These are phyloP conservation scores for Alternaria sp. DNA, from an alignment of 2,329 filamentous ascomycete species.

Conservation along the genomic window DNA sequence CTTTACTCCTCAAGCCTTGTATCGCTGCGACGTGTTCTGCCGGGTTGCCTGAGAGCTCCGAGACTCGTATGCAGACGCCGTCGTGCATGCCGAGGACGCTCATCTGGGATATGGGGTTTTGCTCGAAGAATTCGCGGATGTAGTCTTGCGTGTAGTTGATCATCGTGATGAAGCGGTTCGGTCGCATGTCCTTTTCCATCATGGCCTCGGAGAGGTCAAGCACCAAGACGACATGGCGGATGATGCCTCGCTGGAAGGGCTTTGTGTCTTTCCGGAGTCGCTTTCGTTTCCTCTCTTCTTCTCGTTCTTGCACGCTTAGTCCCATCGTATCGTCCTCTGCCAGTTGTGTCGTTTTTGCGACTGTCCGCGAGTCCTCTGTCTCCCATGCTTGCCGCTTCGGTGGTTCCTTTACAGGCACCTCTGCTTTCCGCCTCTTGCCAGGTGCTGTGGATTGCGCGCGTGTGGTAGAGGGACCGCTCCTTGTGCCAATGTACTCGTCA, in stretches of 20 bases:
- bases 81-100: conserved; percentile 93
- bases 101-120: conserved; percentile 97
- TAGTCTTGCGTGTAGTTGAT: conserved; percentile 86
- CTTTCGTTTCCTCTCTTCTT: conserved; percentile 84
- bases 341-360: conserved; percentile 64
- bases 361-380: conserved; percentile 53
- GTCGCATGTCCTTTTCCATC: conserved; percentile 92
- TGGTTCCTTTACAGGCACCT: conserved; percentile 26
- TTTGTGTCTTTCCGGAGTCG: conserved; percentile 89
- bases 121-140: conserved; percentile 93
- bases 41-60: conserved; percentile 90
- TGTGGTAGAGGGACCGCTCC: conserved; percentile 32
- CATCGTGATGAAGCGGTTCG: conserved; percentile 82
- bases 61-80: conserved; percentile 83
- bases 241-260: conserved; percentile 93
- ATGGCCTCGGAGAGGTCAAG: conserved; percentile 93
- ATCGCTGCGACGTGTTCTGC: conserved; percentile 84
- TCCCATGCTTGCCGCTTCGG: conserved; percentile 58
- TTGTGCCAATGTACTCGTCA: conserved; percentile 64
- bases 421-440: conserved; percentile 26
- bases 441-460: conserved; percentile 30
- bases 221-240: conserved; percentile 91
- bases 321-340: conserved; percentile 76
- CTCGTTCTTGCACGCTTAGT: conserved; percentile 71
- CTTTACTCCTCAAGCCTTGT: conserved; percentile 66